These are phyloP conservation scores for Metschnikowia corniflorae DNA, from an alignment of 805 yeast genomes.

Conservation along the genomic window DNA sequence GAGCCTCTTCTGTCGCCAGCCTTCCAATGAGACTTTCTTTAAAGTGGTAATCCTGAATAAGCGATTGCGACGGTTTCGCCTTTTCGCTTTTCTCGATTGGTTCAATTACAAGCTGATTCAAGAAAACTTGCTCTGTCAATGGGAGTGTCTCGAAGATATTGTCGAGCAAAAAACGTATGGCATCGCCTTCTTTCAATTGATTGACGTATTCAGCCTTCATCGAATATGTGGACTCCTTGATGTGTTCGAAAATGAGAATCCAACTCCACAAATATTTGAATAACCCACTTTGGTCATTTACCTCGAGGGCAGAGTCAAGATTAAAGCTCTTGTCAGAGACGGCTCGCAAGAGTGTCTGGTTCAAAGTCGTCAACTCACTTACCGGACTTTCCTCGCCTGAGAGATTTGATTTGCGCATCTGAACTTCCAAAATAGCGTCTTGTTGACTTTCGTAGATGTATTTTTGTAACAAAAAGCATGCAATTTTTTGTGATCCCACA, in stretches of 20 bases:
- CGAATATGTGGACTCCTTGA: conserved; percentile 60
- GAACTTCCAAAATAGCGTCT: conserved; percentile 58
- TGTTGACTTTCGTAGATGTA: conserved; percentile 50
- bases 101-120: conserved; percentile 18
- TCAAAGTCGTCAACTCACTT: conserved; percentile 24
- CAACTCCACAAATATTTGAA: conserved; percentile 62
- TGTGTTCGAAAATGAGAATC: conserved; percentile 58
- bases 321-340: conserved; percentile 27
- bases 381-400: conserved; percentile 1
- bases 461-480: conserved; percentile 35
- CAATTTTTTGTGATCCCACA: conserved; percentile 40
- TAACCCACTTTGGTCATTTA: conserved; percentile 15
- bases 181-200: conserved; percentile 46
- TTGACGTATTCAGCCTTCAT: conserved; percentile 58
- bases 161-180: conserved; percentile 49
- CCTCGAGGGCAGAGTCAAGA: conserved; percentile 7
- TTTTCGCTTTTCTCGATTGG: conserved; percentile 15
- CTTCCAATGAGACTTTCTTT: conserved; percentile 22
- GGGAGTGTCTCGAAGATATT: conserved; percentile 61
- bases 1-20: conserved; percentile 28
- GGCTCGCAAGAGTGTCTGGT: conserved; percentile 38
- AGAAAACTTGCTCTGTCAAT: conserved; percentile 23
- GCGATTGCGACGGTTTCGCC: conserved; percentile 14
- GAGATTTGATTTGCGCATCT: conserved; percentile 43
- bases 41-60: conserved; percentile 22